Conservation (phyloP, 1,284 basidiomycete genomes). For the Thelephora terrestris region DNA sequence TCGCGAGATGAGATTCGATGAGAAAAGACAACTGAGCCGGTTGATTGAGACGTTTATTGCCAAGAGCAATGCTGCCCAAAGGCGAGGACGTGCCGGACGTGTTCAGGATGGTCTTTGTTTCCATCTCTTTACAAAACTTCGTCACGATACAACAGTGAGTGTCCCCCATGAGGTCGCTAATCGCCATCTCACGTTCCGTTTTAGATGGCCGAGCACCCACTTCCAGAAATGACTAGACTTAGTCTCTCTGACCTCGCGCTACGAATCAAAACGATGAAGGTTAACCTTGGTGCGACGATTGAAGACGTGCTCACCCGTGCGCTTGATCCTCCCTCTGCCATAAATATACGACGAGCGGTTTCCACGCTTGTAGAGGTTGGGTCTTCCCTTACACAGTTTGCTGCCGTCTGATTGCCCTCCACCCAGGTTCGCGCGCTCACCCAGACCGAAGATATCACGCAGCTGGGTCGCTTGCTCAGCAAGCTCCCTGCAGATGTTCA, state of each 20-base stretch:
- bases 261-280: constrained; percentile 94
- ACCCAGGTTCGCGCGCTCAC: constrained; percentile 79
- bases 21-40: constrained; percentile 93
- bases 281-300: constrained; percentile 80
- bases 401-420: not conserved
- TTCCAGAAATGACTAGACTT: constrained; percentile 93
- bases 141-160: constrained; percentile 68
- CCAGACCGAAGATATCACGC: constrained; percentile 83
- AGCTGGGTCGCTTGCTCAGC: constrained; percentile 86
- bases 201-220: constrained; percentile 84
- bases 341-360: constrained; percentile 90
- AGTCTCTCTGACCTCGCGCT: constrained; percentile 92
- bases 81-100: constrained; percentile 87
- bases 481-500: constrained; percentile 96
- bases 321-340: constrained; percentile 79
- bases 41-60: constrained; percentile 91
- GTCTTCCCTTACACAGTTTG: constrained; percentile 9
- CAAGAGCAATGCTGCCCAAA: constrained; percentile 87
- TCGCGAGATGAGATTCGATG: constrained; percentile 92
- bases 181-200: constrained; percentile 8
- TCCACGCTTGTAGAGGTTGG: constrained; percentile 82
- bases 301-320: constrained; percentile 86
- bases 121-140: constrained; percentile 87
- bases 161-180: constrained; percentile 24
- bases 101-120: constrained; percentile 90